A percentile compares a stretch with the other conserved stretches of the same genome.
Evolutionary conservation across 2,329 filamentous ascomycete genomes (phyloP).

Genomic region (Sclerotinia subarctica): DNA sequence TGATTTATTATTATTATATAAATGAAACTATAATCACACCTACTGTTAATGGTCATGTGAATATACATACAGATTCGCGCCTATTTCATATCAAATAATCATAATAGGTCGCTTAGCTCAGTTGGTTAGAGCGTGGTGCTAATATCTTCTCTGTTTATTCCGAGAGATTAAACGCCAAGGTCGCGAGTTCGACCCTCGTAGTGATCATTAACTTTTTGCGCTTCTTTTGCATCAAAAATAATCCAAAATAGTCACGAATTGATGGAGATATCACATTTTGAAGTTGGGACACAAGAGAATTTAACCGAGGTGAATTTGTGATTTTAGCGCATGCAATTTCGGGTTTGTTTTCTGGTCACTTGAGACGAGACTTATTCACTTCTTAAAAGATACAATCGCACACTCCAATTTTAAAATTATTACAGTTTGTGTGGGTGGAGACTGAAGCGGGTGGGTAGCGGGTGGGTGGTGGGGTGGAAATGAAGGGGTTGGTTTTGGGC

Average conservation of each 20-base stretch:
- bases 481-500: background rate
- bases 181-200: background rate
- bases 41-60: too few species aligned
- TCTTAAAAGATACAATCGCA: background rate
- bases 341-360: too few species aligned
- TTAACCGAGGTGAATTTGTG: background rate
- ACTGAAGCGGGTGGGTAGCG: background rate
- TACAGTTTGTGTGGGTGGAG: background rate
- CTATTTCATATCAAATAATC: rapidly evolving
- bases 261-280: background rate
- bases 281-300: background rate
- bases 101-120: conserved; percentile 9
- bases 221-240: background rate
- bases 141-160: background rate
- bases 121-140: conserved; percentile 15
- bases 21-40: too few species aligned
- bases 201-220: background rate
- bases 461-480: background rate
- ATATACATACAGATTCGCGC: rapidly evolving
- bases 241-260: background rate
- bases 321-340: background rate
- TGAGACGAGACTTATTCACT: background rate
- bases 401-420: background rate
- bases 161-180: background rate
- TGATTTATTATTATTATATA: too few species aligned